Evolutionary conservation across 257 asterid species (phyloP), one percentile per base, ranked within the genome.

Genomic region (Paraleonurus japonicus): DNA sequence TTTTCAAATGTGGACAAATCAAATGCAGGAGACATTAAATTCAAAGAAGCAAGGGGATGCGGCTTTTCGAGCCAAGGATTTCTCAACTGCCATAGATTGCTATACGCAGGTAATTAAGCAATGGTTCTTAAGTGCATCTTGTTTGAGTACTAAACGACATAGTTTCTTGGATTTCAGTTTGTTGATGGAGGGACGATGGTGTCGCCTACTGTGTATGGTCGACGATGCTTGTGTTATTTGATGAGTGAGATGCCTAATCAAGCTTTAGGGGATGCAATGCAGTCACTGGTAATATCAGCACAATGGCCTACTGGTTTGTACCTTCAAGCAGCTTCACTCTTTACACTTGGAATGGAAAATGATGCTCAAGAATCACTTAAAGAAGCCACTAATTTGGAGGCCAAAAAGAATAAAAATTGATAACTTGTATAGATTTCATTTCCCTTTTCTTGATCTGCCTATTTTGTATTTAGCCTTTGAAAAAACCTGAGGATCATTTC

Each of bases 1-100:
- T 43, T 94, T 94, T 78, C 98, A 94, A 70, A 72, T 94, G 92
- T 94, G 98, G 98, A 94, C 97, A 43, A 86, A 87, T 72, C 97
- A 91, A 85, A 90, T 94, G 97, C 97, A 91, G 85, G 97, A 89
- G 71, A 85, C 92, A 26, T 77, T 94, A 85, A 85, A 83, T 67
- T 91, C 90, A 22, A 94, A 94, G 88, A 91, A 87, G 85, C 95
- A 89, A 50, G 98, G 98, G 1, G 98, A 94, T 73, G 92, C 90
- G 43, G 96, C 98, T 59, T 94, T 94, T 48, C 89, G 98, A 68
- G 91, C 92, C 55, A 91, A 87, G 84, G 91, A 91, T 76, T 94
- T 89, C 80, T 27, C 86, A 12, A 72, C 92, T 15, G 97, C 98
- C 76, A 85, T 91, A 23, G 88, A 80, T 54, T 83, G 96, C 85